Conservation (phyloP, 768 basidiomycete species). For the Boletus bicolor region DNA sequence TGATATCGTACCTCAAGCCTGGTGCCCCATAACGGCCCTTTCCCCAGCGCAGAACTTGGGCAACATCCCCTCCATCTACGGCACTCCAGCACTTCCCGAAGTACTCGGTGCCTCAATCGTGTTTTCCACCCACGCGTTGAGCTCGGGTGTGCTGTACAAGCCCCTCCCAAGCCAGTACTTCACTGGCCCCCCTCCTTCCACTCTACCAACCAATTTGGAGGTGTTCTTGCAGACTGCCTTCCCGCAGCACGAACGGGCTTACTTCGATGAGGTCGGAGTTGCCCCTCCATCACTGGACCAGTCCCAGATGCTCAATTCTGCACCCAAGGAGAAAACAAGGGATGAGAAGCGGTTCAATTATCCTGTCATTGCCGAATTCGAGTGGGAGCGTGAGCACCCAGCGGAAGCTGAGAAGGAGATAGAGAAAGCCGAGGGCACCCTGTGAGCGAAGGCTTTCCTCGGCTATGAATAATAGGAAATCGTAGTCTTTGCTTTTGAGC, state of each 20-base stretch:
- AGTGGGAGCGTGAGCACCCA: slow-evolving; percentile 18
- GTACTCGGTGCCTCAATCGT: not conserved
- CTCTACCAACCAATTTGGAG: not conserved
- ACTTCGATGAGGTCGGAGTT: not conserved
- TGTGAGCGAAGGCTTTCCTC: not conserved
- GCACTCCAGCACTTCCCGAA: not conserved
- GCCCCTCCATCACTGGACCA: not conserved
- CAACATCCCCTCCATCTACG: slow-evolving; percentile 15
- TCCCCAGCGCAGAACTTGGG: slow-evolving; percentile 10
- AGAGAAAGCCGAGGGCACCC: not conserved
- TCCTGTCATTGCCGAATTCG: slow-evolving; percentile 4
- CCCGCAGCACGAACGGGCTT: not conserved
- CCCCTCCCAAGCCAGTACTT: slow-evolving; percentile 11
- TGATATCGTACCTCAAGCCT: slow-evolving; percentile 15
- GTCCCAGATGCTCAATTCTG: not conserved
- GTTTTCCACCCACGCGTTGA: not conserved
- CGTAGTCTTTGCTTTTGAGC: not conserved
- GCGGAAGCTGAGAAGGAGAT: not conserved
- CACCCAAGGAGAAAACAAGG: not conserved
- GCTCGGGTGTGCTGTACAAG: not conserved
- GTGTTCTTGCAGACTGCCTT: not conserved
- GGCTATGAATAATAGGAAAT: not conserved
- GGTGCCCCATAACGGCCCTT: not conserved
- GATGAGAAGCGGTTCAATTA: not conserved
- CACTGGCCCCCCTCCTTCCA: not conserved